A percentile compares a stretch with the other conserved stretches of the same genome.
phyloP scores from a whole-genome alignment of 2,329 filamentous ascomycete species.

The Aspergillus luchuensis region DNA sequence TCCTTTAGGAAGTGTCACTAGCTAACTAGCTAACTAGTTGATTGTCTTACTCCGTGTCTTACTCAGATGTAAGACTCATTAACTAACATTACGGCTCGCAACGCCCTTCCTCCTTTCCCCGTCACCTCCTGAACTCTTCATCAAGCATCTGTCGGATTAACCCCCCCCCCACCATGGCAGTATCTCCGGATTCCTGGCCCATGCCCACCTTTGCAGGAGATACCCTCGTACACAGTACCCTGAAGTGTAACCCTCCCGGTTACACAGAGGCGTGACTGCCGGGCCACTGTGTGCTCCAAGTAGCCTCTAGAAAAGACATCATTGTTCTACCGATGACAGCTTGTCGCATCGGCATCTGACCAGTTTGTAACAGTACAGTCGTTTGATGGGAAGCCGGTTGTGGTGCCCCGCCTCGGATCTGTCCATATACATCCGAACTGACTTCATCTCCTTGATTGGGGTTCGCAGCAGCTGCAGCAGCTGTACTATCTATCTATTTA shows the following conservation, averaged over 20 bases:
- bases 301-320: background rate
- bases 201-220: background rate
- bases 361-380: background rate
- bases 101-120: background rate
- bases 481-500: background rate
- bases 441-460: background rate
- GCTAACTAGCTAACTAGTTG: too few relatives aligned
- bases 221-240: conserved; percentile 2
- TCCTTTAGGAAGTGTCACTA: too few relatives aligned
- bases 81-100: too few relatives aligned
- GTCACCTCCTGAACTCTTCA: background rate
- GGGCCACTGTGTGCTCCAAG: background rate
- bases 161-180: background rate
- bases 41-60: background rate
- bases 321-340: background rate
- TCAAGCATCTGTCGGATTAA: background rate
- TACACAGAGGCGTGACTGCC: background rate
- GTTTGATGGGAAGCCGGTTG: background rate
- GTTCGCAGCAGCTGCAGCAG: background rate
- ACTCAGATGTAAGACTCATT: background rate
- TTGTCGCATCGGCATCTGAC: background rate
- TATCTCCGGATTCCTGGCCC: background rate
- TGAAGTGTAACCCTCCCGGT: background rate
- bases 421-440: background rate
- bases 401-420: background rate